Percentiles rank a stretch among this genome's conserved stretches.
These are phyloP conservation scores for Gaeumannomyces sp. DNA, from an alignment of 2,329 filamentous ascomycete genomes.

Conservation along the genomic window DNA sequence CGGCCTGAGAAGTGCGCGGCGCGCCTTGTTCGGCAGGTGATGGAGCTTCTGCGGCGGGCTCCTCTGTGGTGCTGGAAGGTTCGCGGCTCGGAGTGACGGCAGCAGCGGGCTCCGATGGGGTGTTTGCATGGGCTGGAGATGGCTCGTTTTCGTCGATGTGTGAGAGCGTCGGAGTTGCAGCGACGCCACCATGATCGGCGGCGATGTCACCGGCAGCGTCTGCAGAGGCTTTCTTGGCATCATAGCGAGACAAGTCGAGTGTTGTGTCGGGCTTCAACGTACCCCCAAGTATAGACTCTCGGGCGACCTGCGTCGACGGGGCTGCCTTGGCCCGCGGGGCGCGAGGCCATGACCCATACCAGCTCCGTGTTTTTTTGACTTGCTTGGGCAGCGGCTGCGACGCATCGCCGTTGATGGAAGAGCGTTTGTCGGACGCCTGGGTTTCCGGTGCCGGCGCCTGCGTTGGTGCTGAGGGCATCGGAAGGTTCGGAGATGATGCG, in stretches of 20 bases:
- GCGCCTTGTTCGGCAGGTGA: neutral
- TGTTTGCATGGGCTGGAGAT: neutral
- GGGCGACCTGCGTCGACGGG: conserved; percentile 53
- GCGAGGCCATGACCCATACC: conserved; percentile 58
- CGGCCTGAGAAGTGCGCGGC: conserved; percentile 3
- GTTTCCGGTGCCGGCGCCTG: neutral
- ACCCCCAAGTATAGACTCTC: conserved; percentile 54
- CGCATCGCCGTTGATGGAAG: neutral
- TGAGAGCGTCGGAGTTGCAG: neutral
- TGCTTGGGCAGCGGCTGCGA: conserved; percentile 20
- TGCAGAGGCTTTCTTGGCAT: conserved; percentile 31
- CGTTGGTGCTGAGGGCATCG: neutral
- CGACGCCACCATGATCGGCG: neutral
- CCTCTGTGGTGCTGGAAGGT: too few species aligned
- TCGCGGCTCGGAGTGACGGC: neutral
- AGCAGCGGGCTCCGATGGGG: neutral
- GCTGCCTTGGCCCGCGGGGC: conserved; percentile 41
- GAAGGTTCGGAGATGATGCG: conserved; percentile 1
- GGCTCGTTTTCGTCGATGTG: conserved; percentile 1
- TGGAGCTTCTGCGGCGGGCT: too few species aligned
- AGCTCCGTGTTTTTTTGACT: conserved; percentile 49
- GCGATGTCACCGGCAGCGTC: conserved; percentile 13
- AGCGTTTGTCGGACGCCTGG: conserved; percentile 1
- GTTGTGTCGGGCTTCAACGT: conserved; percentile 40
- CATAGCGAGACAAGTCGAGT: conserved; percentile 46